phyloP scores from a whole-genome alignment of 2,329 filamentous ascomycete species.

The Cladosporium colombiae region DNA sequence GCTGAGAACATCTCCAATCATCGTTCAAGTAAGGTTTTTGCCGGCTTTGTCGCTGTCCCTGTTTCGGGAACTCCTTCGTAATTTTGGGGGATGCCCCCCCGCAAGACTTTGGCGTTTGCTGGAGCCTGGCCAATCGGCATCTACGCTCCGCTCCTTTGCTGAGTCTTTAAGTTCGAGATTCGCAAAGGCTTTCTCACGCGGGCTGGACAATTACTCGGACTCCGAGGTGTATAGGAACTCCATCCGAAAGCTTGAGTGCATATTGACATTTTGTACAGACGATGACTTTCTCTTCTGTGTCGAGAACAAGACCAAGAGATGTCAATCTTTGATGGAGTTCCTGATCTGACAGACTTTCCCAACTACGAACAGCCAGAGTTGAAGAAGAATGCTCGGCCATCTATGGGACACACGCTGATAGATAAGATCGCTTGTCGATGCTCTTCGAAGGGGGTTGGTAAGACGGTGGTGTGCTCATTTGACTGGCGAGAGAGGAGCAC shows the following conservation, averaged over 20 bases:
- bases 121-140: conserved; percentile 21
- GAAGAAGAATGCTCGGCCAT: conserved; percentile 7
- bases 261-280: too few relatives aligned
- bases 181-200: conserved; percentile 20
- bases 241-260: too few relatives aligned
- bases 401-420: not conserved
- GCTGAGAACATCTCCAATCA: not conserved
- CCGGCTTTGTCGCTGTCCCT: not conserved
- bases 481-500: conserved; percentile 11
- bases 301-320: too few relatives aligned
- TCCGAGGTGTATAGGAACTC: too few relatives aligned
- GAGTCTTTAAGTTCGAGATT: conserved; percentile 22
- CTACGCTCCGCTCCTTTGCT: conserved; percentile 17
- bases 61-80: not conserved
- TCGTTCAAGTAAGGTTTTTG: not conserved
- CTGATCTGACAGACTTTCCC: not conserved
- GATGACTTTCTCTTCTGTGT: too few relatives aligned
- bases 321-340: not conserved
- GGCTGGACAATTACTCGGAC: conserved; percentile 23
- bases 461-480: not conserved
- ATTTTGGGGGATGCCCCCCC: not conserved
- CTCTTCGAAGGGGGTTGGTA: not conserved
- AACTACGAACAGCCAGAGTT: not conserved
- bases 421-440: conserved; percentile 2
- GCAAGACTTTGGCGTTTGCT: not conserved